phyloP scores from a whole-genome alignment of 306 rosid species.

The Pyrus communis region DNA sequence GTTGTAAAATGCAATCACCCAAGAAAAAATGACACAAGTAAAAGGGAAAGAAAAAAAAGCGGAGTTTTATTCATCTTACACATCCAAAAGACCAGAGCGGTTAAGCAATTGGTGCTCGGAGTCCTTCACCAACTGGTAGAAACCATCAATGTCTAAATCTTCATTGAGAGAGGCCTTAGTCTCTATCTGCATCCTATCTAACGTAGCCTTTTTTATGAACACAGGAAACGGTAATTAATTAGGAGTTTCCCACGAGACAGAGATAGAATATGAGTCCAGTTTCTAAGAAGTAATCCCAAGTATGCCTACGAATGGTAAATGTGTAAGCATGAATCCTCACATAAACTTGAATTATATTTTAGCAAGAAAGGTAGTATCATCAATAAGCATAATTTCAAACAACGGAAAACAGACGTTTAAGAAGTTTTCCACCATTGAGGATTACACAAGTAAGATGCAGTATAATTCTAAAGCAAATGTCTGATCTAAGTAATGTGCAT shows the following conservation, averaged over 20 bases:
- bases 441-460: neutral
- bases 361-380: neutral
- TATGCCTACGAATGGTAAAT: neutral
- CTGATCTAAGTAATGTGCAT: neutral
- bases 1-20: constrained; percentile 3
- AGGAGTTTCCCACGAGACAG: constrained; percentile 6
- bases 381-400: neutral
- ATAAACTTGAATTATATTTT: neutral
- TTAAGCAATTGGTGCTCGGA: constrained; percentile 47
- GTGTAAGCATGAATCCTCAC: neutral
- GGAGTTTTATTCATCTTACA: constrained; percentile 47
- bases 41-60: neutral
- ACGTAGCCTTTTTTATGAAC: constrained; percentile 41
- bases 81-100: constrained; percentile 48
- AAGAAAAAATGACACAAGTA: neutral
- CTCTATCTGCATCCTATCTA: constrained; percentile 41
- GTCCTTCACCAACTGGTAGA: constrained; percentile 36
- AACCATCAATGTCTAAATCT: constrained; percentile 22
- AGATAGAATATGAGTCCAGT: neutral
- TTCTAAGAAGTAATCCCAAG: neutral
- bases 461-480: neutral
- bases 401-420: neutral
- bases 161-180: constrained; percentile 30
- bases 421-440: neutral
- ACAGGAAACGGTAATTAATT: constrained; percentile 16